Conservation (phyloP, 2,329 filamentous ascomycete species). For the Xylaria sp. region DNA sequence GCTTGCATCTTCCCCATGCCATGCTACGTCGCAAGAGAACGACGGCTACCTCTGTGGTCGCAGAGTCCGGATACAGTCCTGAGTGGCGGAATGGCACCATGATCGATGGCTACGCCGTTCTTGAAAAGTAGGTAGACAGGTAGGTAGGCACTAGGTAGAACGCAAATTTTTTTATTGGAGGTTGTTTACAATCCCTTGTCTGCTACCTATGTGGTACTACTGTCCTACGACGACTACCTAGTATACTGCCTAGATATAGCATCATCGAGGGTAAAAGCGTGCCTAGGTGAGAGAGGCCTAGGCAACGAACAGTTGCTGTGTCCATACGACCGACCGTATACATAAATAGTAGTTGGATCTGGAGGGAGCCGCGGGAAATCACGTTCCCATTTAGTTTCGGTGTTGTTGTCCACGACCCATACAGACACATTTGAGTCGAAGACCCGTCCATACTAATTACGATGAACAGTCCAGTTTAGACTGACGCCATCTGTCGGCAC, state of each 20-base stretch:
- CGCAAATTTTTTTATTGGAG: too few species aligned
- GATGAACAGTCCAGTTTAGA: slow-evolving; percentile 23
- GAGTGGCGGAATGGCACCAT: too few species aligned
- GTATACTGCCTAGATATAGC: not conserved
- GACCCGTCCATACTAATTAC: too few species aligned
- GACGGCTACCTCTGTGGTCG: not conserved
- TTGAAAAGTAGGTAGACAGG: too few species aligned
- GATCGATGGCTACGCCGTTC: too few species aligned
- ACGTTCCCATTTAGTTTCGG: not conserved
- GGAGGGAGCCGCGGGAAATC: not conserved
- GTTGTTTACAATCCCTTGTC: too few species aligned
- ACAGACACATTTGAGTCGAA: slow-evolving; percentile 18
- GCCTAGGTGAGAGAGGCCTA: not conserved
- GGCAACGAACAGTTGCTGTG: not conserved
- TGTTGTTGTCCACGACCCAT: slow-evolving; percentile 10
- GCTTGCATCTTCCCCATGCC: not conserved
- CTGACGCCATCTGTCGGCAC: slow-evolving; percentile 3
- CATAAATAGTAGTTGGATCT: not conserved
- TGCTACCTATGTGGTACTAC: not conserved
- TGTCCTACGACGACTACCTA: not conserved
- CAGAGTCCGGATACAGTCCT: not conserved
- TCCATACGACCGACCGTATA: too few species aligned
- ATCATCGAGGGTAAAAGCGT: not conserved
- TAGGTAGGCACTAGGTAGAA: too few species aligned
- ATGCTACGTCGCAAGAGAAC: not conserved